Evolutionary conservation across 495 filamentous ascomycete genomes (phyloP).

Genomic region (Podospora pseudopauciseta): DNA sequence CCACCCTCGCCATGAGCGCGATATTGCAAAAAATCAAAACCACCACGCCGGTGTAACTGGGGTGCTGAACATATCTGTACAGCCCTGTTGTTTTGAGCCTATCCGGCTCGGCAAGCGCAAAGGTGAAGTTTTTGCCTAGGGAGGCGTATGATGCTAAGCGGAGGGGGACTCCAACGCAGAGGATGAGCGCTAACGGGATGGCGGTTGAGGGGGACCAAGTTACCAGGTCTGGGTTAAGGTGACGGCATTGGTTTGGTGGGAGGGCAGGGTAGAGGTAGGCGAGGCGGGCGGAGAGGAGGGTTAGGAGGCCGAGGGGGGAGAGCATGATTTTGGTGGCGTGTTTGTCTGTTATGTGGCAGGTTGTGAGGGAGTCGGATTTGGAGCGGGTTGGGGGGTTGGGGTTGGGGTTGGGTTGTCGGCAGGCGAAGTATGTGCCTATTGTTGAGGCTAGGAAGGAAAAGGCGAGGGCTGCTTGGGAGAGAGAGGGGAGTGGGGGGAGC

Average conservation of each 20-base stretch:
- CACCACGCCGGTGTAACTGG: slow-evolving; percentile 42
- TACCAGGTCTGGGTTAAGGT: slow-evolving; percentile 26
- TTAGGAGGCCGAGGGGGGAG: slow-evolving; percentile 17
- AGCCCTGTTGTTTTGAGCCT: slow-evolving; percentile 41
- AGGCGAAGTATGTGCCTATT: slow-evolving; percentile 18
- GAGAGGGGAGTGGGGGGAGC: background rate
- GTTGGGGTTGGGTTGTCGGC: slow-evolving; percentile 21
- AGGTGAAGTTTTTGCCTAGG: slow-evolving; percentile 49
- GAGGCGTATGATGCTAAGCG: slow-evolving; percentile 36
- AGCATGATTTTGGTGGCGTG: slow-evolving; percentile 4
- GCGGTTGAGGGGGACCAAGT: slow-evolving; percentile 31
- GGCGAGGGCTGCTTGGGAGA: slow-evolving; percentile 18
- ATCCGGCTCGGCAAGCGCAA: slow-evolving; percentile 43
- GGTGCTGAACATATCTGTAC: slow-evolving; percentile 47
- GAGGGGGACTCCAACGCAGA: slow-evolving; percentile 34
- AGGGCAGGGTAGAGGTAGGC: slow-evolving; percentile 31
- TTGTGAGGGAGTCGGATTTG: slow-evolving; percentile 16
- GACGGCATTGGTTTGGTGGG: slow-evolving; percentile 14
- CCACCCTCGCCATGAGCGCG: slow-evolving; percentile 20
- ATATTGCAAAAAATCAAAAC: slow-evolving; percentile 20
- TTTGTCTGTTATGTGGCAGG: slow-evolving; percentile 16
- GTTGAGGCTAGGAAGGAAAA: slow-evolving; percentile 16
- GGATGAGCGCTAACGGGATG: slow-evolving; percentile 24
- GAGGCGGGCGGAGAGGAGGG: slow-evolving; percentile 16
- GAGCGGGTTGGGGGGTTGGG: background rate